phyloP scores from a whole-genome alignment of 1,284 basidiomycete genomes.

The Trametes polyzona region DNA sequence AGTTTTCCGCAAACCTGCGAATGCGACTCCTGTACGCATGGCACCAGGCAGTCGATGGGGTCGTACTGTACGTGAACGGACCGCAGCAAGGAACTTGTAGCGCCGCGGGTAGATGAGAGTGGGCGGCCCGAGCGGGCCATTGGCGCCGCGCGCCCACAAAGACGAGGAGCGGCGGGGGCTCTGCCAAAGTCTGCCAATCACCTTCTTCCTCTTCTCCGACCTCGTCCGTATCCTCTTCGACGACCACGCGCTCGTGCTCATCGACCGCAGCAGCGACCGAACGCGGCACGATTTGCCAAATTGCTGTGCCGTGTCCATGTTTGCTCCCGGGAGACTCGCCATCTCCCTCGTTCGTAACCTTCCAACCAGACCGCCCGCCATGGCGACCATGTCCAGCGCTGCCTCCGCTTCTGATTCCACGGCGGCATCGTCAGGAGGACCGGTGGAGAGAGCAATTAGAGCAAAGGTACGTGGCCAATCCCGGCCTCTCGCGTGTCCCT shows the following conservation, averaged over 20 bases:
- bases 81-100: no score
- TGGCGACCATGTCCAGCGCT: constrained; percentile 29
- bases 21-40: no score
- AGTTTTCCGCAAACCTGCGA: no score
- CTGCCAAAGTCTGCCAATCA: neutral
- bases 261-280: neutral
- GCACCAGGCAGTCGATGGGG: no score
- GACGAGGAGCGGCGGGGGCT: neutral
- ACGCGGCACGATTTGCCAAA: neutral
- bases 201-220: neutral
- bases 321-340: constrained; percentile 23
- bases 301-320: constrained; percentile 23
- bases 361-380: constrained; percentile 22
- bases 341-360: constrained; percentile 29
- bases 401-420: constrained; percentile 18
- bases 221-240: neutral
- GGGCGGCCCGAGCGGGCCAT: neutral
- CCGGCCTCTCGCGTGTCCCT: constrained; percentile 1
- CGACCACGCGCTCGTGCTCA: neutral
- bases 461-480: constrained; percentile 50
- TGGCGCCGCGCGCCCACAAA: neutral
- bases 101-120: no score
- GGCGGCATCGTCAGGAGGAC: constrained; percentile 36
- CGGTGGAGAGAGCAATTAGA: constrained; percentile 51
- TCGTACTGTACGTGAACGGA: no score